phyloP scores from a whole-genome alignment of 306 rosid genomes.

The Quercus alba region DNA sequence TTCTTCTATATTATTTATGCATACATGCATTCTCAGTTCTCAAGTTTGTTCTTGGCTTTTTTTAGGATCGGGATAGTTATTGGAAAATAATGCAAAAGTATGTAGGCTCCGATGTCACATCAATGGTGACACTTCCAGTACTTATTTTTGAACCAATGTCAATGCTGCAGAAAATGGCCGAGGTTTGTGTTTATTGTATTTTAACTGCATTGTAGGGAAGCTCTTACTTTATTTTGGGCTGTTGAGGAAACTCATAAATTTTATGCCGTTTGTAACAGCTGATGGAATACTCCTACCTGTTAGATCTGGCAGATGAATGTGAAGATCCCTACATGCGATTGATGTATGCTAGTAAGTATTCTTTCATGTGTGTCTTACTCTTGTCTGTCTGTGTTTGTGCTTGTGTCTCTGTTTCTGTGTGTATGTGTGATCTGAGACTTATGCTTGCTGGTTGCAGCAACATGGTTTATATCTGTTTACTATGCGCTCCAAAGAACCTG shows the following conservation, averaged over 20 bases:
- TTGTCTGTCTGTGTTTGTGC: background rate
- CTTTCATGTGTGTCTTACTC: background rate
- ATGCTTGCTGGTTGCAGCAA: conserved; percentile 56
- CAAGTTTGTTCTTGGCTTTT: conserved; percentile 10
- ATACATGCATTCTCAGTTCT: conserved; percentile 7
- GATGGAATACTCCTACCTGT: conserved; percentile 88
- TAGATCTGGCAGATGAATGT: conserved; percentile 83
- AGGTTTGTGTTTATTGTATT: conserved; percentile 53
- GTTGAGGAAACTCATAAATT: conserved; percentile 8
- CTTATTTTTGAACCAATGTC: conserved; percentile 98
- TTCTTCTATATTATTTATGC: background rate
- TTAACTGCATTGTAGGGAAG: background rate
- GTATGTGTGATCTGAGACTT: conserved; percentile 8
- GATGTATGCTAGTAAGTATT: conserved; percentile 76
- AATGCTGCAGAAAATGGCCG: conserved; percentile 89
- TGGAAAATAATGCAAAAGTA: conserved; percentile 97
- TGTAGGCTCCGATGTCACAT: conserved; percentile 86
- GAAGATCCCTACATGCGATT: conserved; percentile 90
- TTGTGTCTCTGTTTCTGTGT: background rate
- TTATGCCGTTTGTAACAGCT: conserved; percentile 45
- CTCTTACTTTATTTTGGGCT: conserved; percentile 19
- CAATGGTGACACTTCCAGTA: conserved; percentile 97
- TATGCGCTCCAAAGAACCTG: conserved; percentile 88
- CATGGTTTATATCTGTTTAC: conserved; percentile 90
- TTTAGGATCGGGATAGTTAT: conserved; percentile 87